Conservation (phyloP, 352 stramenopile species). For the Elongisporangium prolatum region DNA sequence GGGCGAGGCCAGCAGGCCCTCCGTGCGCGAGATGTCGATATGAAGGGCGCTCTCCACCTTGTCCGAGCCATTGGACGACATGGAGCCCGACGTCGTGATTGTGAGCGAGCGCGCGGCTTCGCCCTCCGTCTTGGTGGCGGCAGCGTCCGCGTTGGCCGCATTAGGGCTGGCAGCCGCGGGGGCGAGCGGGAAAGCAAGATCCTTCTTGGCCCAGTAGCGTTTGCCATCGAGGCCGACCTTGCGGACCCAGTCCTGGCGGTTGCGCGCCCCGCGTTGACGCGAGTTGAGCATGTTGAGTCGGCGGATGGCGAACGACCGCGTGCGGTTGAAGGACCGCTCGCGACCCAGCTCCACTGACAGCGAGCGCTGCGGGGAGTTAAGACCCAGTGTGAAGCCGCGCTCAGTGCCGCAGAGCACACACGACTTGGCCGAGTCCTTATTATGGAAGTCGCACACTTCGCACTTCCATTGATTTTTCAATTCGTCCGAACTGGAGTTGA, state of each 20-base stretch:
- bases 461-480: conserved; percentile 83
- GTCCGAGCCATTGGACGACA: conserved; percentile 6
- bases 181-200: conserved; percentile 44
- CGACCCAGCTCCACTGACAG: conserved; percentile 12
- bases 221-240: conserved; percentile 80
- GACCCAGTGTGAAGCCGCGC: conserved; percentile 68
- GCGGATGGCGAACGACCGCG: conserved; percentile 82
- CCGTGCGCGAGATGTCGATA: conserved; percentile 34
- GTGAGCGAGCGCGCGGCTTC: conserved; percentile 14
- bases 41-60: conserved; percentile 11
- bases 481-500: conserved; percentile 51
- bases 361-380: conserved; percentile 37
- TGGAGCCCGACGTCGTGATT: conserved; percentile 5
- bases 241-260: conserved; percentile 80
- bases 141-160: background rate
- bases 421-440: conserved; percentile 71
- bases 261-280: conserved; percentile 70
- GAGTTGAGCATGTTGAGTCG: conserved; percentile 85
- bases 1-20: conserved; percentile 1
- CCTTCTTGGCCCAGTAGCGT: conserved; percentile 77
- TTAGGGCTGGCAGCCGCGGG: conserved; percentile 5
- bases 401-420: conserved; percentile 84
- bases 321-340: conserved; percentile 81
- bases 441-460: conserved; percentile 87
- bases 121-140: conserved; percentile 12